These are phyloP conservation scores for Kwoniella heveanensis DNA, from an alignment of 768 basidiomycete species.

Conservation along the genomic window DNA sequence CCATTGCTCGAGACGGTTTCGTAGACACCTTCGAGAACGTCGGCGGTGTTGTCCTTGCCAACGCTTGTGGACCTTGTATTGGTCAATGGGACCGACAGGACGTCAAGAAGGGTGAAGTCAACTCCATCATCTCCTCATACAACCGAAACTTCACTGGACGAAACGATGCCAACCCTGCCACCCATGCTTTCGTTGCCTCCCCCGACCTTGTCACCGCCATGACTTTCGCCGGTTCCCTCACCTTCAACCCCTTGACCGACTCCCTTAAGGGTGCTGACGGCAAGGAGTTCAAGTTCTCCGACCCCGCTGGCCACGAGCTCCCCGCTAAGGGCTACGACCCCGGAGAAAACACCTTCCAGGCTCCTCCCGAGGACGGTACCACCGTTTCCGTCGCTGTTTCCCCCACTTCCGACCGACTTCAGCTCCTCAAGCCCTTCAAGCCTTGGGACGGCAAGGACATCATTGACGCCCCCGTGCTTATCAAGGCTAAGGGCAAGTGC, in stretches of 20 bases:
- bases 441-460: slow-evolving; percentile 94
- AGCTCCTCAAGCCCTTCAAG: slow-evolving; percentile 83
- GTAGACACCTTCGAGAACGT: slow-evolving; percentile 82
- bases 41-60: slow-evolving; percentile 92
- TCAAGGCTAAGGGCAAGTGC: slow-evolving; percentile 99
- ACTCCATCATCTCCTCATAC: slow-evolving; percentile 99
- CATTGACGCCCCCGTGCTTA: slow-evolving; percentile 82
- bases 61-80: slow-evolving; percentile 98
- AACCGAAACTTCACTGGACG: slow-evolving; percentile 99
- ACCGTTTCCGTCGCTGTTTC: slow-evolving; percentile 82
- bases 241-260: slow-evolving; percentile 97
- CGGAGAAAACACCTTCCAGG: slow-evolving; percentile 94
- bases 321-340: slow-evolving; percentile 95
- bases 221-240: slow-evolving; percentile 87
- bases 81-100: slow-evolving; percentile 99
- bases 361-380: slow-evolving; percentile 82
- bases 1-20: slow-evolving; percentile 93
- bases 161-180: slow-evolving; percentile 98
- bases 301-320: slow-evolving; percentile 86
- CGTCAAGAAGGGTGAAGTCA: slow-evolving; percentile 92
- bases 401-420: slow-evolving; percentile 84
- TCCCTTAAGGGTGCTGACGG: slow-evolving; percentile 83
- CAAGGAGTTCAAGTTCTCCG: slow-evolving; percentile 95
- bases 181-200: slow-evolving; percentile 64
- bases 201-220: slow-evolving; percentile 85